These are phyloP conservation scores for Ophiostoma piceae DNA, from an alignment of 2,329 filamentous ascomycete genomes.

Conservation along the genomic window DNA sequence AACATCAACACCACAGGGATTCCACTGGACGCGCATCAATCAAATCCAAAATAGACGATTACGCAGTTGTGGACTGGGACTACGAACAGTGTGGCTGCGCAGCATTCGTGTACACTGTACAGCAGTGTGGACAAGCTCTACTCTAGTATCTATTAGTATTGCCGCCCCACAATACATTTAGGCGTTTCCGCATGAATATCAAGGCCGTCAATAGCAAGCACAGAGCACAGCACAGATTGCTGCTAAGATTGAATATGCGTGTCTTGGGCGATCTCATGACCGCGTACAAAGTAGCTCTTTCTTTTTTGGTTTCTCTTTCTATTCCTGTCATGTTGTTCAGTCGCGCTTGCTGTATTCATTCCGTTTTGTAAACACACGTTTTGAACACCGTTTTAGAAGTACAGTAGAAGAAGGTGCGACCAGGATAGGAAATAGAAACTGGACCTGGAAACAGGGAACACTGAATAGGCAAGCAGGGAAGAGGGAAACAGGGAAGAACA, in stretches of 20 bases:
- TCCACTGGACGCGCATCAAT: neutral
- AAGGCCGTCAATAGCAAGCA: neutral
- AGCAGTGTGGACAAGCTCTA: neutral
- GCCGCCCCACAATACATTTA: neutral
- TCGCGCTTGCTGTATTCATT: too few species aligned
- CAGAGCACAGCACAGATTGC: neutral
- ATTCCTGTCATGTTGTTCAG: neutral
- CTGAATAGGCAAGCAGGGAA: constrained; percentile 23
- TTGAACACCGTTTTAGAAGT: neutral
- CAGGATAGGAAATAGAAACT: constrained; percentile 4
- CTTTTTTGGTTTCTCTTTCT: neutral
- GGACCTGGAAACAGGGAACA: constrained; percentile 25
- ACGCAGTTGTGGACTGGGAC: constrained; percentile 6
- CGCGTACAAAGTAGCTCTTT: neutral
- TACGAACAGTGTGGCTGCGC: neutral
- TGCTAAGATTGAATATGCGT: neutral
- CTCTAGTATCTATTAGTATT: too few species aligned
- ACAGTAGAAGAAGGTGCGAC: neutral
- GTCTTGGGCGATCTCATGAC: neutral
- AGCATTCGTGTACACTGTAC: neutral
- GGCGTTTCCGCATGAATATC: constrained; percentile 8
- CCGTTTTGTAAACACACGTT: too few species aligned
- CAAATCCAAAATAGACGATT: neutral
- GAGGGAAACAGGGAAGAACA: constrained; percentile 27
- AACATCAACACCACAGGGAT: neutral